A percentile compares a stretch with the other conserved stretches of the same genome.
Conservation (phyloP, 1,139 yeast species). For the Suhomyces coccinellae region DNA sequence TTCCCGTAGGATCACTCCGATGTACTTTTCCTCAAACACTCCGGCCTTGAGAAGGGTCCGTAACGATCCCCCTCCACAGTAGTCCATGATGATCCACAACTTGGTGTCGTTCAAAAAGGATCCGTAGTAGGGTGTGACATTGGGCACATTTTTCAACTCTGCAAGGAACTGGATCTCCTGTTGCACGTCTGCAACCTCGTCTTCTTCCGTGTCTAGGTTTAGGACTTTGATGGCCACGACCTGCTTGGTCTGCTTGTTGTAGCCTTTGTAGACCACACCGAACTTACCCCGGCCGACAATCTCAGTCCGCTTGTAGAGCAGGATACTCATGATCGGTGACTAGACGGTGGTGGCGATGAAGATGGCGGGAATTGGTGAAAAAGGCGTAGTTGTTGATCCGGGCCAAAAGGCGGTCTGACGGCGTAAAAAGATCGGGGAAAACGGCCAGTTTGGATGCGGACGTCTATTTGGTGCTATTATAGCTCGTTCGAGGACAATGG, state of each 20-base stretch:
- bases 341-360: background rate
- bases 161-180: slow-evolving; percentile 87
- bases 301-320: slow-evolving; percentile 73
- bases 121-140: slow-evolving; percentile 91
- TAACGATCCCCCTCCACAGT: slow-evolving; percentile 95
- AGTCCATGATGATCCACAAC: slow-evolving; percentile 97
- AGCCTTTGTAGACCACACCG: slow-evolving; percentile 92
- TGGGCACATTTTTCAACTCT: slow-evolving; percentile 80
- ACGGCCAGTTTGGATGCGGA: background rate
- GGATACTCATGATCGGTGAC: slow-evolving; percentile 11
- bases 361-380: background rate
- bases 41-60: slow-evolving; percentile 89
- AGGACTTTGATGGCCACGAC: slow-evolving; percentile 92
- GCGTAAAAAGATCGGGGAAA: background rate
- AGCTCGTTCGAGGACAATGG: background rate
- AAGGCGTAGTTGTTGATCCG: background rate
- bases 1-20: slow-evolving; percentile 82
- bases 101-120: slow-evolving; percentile 83
- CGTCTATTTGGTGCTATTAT: background rate
- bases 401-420: background rate
- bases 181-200: slow-evolving; percentile 93
- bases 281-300: slow-evolving; percentile 95
- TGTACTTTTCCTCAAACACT: slow-evolving; percentile 77
- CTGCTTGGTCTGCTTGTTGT: slow-evolving; percentile 61
- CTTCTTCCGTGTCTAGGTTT: slow-evolving; percentile 89